A percentile compares a stretch with the other conserved stretches of the same genome.
phyloP scores from a whole-genome alignment of 208 protist species.

The Naegleria gruberi region DNA sequence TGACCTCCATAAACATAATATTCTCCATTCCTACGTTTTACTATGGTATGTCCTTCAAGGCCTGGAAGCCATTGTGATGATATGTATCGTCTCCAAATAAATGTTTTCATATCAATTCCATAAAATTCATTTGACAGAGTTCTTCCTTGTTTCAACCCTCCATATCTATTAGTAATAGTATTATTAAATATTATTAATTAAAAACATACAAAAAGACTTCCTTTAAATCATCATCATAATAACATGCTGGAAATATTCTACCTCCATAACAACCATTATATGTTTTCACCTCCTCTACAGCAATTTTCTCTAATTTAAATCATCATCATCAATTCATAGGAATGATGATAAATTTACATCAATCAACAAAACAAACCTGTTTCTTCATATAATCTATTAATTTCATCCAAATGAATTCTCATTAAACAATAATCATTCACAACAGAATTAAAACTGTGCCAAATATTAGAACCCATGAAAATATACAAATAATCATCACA shows the following conservation, averaged over 20 bases:
- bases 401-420: not conserved
- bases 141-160: not conserved
- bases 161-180: not conserved
- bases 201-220: not conserved
- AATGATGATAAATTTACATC: not conserved
- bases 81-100: not conserved
- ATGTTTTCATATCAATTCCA: not conserved
- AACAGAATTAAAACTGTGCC: not conserved
- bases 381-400: not conserved
- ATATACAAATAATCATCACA: not conserved
- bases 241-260: not conserved
- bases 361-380: not conserved
- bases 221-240: not conserved
- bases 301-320: not conserved
- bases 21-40: not conserved
- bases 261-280: not conserved
- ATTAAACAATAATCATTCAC: not conserved
- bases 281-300: not conserved
- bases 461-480: not conserved
- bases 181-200: too few species aligned
- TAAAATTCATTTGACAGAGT: not conserved
- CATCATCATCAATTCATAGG: not conserved
- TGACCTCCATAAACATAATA: not conserved
- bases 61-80: not conserved
- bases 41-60: not conserved